A percentile compares a stretch with the other conserved stretches of the same genome.
Evolutionary conservation across 441 rosid genomes (phyloP).

Genomic region (Pelargonium exstipulatum): DNA sequence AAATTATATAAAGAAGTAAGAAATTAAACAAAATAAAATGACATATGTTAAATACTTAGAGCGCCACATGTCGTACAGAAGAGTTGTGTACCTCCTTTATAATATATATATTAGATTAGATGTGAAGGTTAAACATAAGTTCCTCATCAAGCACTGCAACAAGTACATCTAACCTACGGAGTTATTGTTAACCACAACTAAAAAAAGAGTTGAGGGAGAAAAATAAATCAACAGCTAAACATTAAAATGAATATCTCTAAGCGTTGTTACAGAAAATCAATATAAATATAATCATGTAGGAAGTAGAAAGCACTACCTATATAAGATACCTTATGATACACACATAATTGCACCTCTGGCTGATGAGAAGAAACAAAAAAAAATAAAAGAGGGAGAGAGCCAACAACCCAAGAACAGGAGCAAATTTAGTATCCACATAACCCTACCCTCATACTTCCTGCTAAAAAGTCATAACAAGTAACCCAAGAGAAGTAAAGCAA

Average conservation of each 20-base stretch:
- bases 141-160: too few relatives aligned
- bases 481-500: conserved; percentile 9
- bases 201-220: too few relatives aligned
- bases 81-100: too few relatives aligned
- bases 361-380: conserved; percentile 15
- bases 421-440: conserved; percentile 20
- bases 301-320: conserved; percentile 29
- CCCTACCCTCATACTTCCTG: conserved; percentile 17
- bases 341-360: conserved; percentile 31
- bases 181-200: too few relatives aligned
- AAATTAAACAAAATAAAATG: too few relatives aligned
- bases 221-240: background rate
- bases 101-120: too few relatives aligned
- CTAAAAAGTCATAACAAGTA: background rate
- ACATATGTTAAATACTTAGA: too few relatives aligned
- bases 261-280: conserved; percentile 30
- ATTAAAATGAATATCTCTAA: conserved; percentile 15
- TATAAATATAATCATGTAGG: conserved; percentile 26
- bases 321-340: conserved; percentile 42
- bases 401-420: conserved; percentile 22
- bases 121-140: too few relatives aligned
- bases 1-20: too few relatives aligned
- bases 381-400: conserved; percentile 18
- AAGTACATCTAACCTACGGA: too few relatives aligned
- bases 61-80: too few relatives aligned